Base-by-base conservation (phyloP, 805 yeast species). In the Nadsonia fulvescens region DNA sequence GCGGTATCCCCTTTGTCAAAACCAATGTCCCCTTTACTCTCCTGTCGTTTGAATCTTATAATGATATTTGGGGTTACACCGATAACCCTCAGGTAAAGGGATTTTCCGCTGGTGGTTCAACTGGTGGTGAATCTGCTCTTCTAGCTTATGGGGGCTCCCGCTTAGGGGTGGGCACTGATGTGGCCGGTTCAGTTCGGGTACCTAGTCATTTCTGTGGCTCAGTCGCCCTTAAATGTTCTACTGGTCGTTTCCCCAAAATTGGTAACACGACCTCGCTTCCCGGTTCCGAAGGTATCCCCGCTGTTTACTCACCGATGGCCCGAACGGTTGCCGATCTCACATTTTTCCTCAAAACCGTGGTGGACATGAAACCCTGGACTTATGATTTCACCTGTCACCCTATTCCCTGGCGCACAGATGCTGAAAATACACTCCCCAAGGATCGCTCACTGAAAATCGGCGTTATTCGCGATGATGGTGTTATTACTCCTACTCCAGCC, bases 351-450 rank as follows among this genome's bases (percentile, higher is more conserved):
- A 57, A 60, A 37, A 46, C 58, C 3, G 35, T 56, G 5, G 44
- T 68, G 20, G 58, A 51, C 20, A 49, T 58, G 33, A 49, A 63
- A 42, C 75, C 74, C 5, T 70, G 75, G 76, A 40, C 52, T 15
- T 45, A 44, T 22, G 77, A 70, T 42, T 56, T 64, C 25, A 46
- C 53, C 17, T 36, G 53, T 14, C 39, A 52, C 27, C 69, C 70
- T 10, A 38, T 65, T 25, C 66, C 67, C 6, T 67, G 71, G 72
- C n/a, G n/a, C n/a, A n/a, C n/a, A n/a, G n/a, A n/a, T n/a, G 53
- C 50, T 12, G 44, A 46, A 6, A 42, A 38, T 16, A 56, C 58
- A 4, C 35, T 51, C 5, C 51, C 63, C 3, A 32, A 43, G 16
- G 45, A 48, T 38, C n/a, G n/a, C n/a, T n/a, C n/a, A n/a, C 44